Evolutionary conservation across 768 basidiomycete species (phyloP).

Genomic region (Boletus subcaerulescens): DNA sequence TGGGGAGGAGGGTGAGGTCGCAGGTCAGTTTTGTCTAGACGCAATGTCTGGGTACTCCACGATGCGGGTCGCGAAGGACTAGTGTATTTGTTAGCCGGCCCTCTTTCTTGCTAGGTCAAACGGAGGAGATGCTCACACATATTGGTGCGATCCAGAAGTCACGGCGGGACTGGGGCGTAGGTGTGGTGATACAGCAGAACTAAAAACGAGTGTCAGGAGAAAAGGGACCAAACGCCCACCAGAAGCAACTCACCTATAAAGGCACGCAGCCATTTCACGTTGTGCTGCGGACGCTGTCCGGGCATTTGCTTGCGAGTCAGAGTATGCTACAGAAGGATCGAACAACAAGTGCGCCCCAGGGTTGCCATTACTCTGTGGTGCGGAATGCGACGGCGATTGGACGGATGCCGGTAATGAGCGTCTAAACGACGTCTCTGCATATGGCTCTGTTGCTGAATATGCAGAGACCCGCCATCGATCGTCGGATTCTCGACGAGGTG

Average conservation of each 20-base stretch:
- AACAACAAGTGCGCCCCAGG: slow-evolving; percentile 31
- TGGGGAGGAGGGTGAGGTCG: background rate
- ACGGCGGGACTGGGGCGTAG: slow-evolving; percentile 22
- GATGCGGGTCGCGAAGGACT: slow-evolving; percentile 11
- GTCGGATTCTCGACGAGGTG: slow-evolving; percentile 12
- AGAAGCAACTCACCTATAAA: slow-evolving; percentile 52
- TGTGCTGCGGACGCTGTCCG: slow-evolving; percentile 3
- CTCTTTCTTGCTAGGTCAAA: background rate
- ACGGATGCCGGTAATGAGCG: slow-evolving; percentile 14
- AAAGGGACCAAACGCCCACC: background rate
- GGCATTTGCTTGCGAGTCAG: slow-evolving; percentile 15
- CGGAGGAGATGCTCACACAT: slow-evolving; percentile 19
- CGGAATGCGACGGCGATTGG: slow-evolving; percentile 1
- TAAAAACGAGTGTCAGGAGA: slow-evolving; percentile 22
- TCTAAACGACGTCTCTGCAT: slow-evolving; percentile 17
- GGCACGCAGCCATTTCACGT: slow-evolving; percentile 34
- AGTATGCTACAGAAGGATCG: slow-evolving; percentile 50
- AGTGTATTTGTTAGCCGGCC: background rate
- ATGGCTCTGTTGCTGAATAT: slow-evolving; percentile 3
- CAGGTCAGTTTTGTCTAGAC: slow-evolving; percentile 4
- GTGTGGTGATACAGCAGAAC: slow-evolving; percentile 55
- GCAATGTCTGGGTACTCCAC: background rate
- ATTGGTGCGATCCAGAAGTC: slow-evolving; percentile 9
- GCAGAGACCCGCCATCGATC: slow-evolving; percentile 6
- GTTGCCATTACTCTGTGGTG: slow-evolving; percentile 3